These are phyloP conservation scores for Fraxinus angustifolia DNA, from an alignment of 305 asterid genomes.

Conservation along the genomic window DNA sequence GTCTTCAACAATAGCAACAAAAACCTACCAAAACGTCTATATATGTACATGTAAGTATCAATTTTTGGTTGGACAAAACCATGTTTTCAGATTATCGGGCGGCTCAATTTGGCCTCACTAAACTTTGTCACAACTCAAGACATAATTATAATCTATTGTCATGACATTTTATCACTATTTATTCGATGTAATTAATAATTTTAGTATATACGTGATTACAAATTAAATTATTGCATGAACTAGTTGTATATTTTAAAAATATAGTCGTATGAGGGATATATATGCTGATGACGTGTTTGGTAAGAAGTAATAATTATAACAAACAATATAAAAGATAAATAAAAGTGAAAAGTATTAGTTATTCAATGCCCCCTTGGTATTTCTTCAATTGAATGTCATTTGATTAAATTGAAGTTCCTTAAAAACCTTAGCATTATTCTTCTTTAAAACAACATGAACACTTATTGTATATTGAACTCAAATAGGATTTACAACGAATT, in stretches of 20 bases:
- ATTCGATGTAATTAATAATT: too few relatives aligned
- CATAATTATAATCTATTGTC: neutral
- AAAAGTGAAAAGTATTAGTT: too few relatives aligned
- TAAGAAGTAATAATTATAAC: neutral
- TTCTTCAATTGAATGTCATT: neutral
- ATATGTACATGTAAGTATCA: too few relatives aligned
- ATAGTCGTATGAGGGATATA: too few relatives aligned
- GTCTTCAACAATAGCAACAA: too few relatives aligned
- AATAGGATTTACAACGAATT: neutral
- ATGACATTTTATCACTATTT: neutral
- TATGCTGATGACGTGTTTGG: neutral
- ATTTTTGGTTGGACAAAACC: too few relatives aligned
- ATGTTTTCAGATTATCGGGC: too few relatives aligned
- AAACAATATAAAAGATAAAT: too few relatives aligned
- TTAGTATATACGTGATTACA: neutral
- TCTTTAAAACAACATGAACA: neutral
- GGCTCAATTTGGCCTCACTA: too few relatives aligned
- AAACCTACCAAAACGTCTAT: neutral
- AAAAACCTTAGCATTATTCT: neutral
- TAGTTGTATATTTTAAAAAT: too few relatives aligned
- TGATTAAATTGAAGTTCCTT: neutral
- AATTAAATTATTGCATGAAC: neutral
- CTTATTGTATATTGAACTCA: too few relatives aligned
- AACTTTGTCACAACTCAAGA: neutral
- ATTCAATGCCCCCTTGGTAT: too few relatives aligned